Evolutionary conservation across 75 land plant species (phyloP).

Genomic region (Adiantum capillusveneris): DNA sequence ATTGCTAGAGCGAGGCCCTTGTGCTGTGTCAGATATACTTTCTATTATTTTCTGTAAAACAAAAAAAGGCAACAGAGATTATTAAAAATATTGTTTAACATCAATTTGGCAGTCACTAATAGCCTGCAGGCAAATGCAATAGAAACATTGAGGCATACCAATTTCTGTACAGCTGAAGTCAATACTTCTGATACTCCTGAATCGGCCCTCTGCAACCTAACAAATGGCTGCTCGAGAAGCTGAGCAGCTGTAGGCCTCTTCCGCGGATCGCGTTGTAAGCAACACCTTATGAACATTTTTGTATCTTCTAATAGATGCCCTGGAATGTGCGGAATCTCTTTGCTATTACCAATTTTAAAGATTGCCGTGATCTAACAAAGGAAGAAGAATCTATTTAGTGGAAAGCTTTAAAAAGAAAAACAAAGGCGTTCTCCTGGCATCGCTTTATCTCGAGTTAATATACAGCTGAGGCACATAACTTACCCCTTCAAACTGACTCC

Average conservation of each 20-base stretch:
- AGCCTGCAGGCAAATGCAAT: too few relatives aligned
- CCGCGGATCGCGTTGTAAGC: conserved; percentile 74
- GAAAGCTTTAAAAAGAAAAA: not conserved
- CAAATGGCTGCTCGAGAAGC: conserved; percentile 77
- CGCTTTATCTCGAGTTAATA: too few relatives aligned
- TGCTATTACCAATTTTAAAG: conserved; percentile 95
- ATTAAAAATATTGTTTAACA: too few relatives aligned
- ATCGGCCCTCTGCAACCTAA: conserved; percentile 6
- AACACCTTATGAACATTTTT: conserved; percentile 53
- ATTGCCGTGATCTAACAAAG: conserved; percentile 69
- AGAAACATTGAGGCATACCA: not conserved
- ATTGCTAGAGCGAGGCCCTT: too few relatives aligned
- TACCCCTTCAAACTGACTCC: conserved; percentile 95
- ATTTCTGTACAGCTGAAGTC: not conserved
- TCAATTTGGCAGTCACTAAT: too few relatives aligned
- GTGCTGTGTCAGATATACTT: too few relatives aligned
- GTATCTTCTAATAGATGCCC: conserved; percentile 62
- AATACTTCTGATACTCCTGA: not conserved
- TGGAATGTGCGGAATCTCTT: conserved; percentile 82
- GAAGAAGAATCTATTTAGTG: not conserved
- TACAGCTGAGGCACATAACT: too few relatives aligned
- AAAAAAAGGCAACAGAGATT: too few relatives aligned
- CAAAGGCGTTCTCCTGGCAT: too few relatives aligned
- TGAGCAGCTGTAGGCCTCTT: conserved; percentile 65
- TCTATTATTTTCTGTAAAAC: too few relatives aligned